A percentile compares a stretch with the other conserved stretches of the same genome.
phyloP scores from a whole-genome alignment of 176 grass and related monocot genomes.

The Avena insularis region DNA sequence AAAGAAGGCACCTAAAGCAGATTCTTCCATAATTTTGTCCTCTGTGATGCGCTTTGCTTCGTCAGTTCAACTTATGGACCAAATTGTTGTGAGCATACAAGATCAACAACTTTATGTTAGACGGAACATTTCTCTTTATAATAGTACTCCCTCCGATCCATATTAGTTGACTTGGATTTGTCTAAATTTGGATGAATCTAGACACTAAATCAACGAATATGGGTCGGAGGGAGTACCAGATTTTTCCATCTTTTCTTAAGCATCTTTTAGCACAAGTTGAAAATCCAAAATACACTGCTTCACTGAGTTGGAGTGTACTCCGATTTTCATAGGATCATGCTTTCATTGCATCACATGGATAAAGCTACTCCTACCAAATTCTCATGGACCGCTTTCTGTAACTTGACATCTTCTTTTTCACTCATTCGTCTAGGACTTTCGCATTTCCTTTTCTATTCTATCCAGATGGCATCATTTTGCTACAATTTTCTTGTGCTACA shows the following conservation, averaged over 20 bases:
- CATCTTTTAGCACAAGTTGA: background rate
- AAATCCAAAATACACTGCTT: background rate
- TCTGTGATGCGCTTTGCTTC: background rate
- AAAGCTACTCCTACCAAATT: background rate
- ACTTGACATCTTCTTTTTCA: background rate
- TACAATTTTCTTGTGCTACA: no score
- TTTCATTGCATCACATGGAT: background rate
- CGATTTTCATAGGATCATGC: background rate
- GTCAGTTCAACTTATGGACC: constrained; percentile 4
- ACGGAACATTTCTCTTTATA: background rate
- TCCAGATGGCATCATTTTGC: no score
- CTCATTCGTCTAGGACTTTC: background rate
- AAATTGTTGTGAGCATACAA: background rate
- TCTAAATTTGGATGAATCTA: no score
- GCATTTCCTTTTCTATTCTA: no score
- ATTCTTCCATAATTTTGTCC: constrained; percentile 30
- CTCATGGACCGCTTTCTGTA: background rate
- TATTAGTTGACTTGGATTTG: no score
- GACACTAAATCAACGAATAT: no score
- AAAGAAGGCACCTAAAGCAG: constrained; percentile 43
- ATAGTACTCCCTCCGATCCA: no score
- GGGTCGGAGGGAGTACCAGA: no score
- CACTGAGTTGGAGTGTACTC: background rate
- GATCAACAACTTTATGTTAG: background rate
- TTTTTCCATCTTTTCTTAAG: background rate